Percentiles rank a stretch among this genome's conserved stretches.
These are phyloP conservation scores for Eutreptiella sp. DNA, from an alignment of 208 protist species.

Conservation along the genomic window DNA sequence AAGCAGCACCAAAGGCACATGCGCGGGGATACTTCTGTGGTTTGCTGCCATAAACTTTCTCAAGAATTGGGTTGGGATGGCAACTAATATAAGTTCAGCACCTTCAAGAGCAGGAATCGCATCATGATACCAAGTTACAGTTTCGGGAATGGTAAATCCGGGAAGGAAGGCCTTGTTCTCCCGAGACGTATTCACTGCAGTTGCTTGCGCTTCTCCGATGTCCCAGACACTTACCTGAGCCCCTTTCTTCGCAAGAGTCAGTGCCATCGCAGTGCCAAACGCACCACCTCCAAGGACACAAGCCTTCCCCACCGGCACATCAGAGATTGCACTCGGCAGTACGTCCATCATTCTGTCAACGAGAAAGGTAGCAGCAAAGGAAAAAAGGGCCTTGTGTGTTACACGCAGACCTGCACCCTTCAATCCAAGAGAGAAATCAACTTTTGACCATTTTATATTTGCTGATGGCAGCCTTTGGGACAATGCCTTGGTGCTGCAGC, in stretches of 20 bases:
- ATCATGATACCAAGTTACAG: slow-evolving; percentile 54
- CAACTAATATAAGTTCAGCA: slow-evolving; percentile 66
- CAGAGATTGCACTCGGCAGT: no score
- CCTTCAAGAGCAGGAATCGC: slow-evolving; percentile 44
- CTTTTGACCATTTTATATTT: no score
- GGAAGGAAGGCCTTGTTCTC: slow-evolving; percentile 71
- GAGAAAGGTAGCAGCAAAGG: no score
- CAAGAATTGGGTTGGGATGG: slow-evolving; percentile 74
- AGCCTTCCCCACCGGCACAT: no score
- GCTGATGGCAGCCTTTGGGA: no score
- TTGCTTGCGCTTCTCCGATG: slow-evolving; percentile 52
- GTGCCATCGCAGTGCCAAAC: slow-evolving; percentile 66
- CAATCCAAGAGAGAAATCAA: no score
- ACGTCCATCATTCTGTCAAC: no score
- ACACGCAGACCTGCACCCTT: no score
- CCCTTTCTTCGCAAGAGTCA: slow-evolving; percentile 56
- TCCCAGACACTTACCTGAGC: slow-evolving; percentile 62
- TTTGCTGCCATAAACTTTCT: no score
- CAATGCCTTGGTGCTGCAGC: no score
- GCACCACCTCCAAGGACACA: slow-evolving; percentile 72
- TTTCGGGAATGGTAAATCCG: slow-evolving; percentile 50
- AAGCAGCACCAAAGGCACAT: slow-evolving; percentile 58
- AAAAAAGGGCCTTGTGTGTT: no score
- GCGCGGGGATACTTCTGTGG: slow-evolving; percentile 31
- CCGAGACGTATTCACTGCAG: slow-evolving; percentile 51